phyloP scores from a whole-genome alignment of 2,329 filamentous ascomycete species.

The Nemania sp. region DNA sequence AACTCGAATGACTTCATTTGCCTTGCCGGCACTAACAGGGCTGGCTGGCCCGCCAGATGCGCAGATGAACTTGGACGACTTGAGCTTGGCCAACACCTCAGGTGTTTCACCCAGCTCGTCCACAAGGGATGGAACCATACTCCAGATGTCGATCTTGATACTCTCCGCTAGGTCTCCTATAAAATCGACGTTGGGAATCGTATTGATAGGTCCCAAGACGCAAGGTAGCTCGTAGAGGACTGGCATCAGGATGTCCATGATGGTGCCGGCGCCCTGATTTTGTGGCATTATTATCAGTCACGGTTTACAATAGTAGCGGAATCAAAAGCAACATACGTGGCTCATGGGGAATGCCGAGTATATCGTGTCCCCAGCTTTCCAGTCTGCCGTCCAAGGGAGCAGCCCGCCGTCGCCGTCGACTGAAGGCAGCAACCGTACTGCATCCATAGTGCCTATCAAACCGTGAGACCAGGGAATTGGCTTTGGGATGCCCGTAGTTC shows the following conservation, averaged over 20 bases:
- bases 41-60: constrained; percentile 43
- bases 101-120: constrained; percentile 41
- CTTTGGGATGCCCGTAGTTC: constrained; percentile 48
- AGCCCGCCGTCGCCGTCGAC: constrained; percentile 37
- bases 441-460: constrained; percentile 43
- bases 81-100: constrained; percentile 39
- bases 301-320: background rate
- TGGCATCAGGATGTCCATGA: constrained; percentile 47
- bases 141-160: constrained; percentile 44
- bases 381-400: constrained; percentile 37
- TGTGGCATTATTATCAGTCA: background rate
- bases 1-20: constrained; percentile 40
- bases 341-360: constrained; percentile 45
- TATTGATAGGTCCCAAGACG: constrained; percentile 41
- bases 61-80: constrained; percentile 41
- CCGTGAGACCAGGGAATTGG: constrained; percentile 44
- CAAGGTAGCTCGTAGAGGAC: constrained; percentile 42
- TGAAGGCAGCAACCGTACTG: constrained; percentile 40
- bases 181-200: constrained; percentile 43
- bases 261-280: constrained; percentile 44
- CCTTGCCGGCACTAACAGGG: constrained; percentile 34
- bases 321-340: constrained; percentile 31
- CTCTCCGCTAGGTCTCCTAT: constrained; percentile 41
- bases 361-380: constrained; percentile 37
- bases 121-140: constrained; percentile 42